phyloP scores from a whole-genome alignment of 208 protist species.

The Leptomonas pyrrhocoris region DNA sequence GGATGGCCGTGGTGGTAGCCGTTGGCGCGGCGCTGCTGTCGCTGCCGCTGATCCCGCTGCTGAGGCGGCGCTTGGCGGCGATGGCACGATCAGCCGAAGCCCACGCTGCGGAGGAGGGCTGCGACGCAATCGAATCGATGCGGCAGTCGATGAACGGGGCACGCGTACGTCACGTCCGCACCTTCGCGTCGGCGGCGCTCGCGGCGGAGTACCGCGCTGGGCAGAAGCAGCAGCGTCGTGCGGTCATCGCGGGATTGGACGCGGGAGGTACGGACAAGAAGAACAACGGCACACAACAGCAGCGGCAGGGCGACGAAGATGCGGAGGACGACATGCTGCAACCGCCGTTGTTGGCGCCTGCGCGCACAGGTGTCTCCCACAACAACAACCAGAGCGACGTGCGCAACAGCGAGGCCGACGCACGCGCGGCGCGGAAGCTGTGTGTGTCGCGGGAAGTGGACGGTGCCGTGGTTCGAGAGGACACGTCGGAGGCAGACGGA shows the following conservation, averaged over 20 bases:
- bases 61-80: slow-evolving; percentile 33
- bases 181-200: slow-evolving; percentile 11
- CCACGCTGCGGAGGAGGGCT: slow-evolving; percentile 31
- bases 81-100: slow-evolving; percentile 26
- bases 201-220: slow-evolving; percentile 12
- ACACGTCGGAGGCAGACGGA: slow-evolving; percentile 12
- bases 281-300: neutral
- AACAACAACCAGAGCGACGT: slow-evolving; percentile 1
- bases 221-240: slow-evolving; percentile 6
- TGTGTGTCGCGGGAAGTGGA: slow-evolving; percentile 18
- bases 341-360: too few species aligned
- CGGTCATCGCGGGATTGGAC: too few species aligned
- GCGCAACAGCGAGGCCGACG: neutral
- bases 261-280: too few species aligned
- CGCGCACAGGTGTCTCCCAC: too few species aligned
- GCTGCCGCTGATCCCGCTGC: slow-evolving; percentile 47
- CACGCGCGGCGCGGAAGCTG: slow-evolving; percentile 16
- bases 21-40: slow-evolving; percentile 38
- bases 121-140: slow-evolving; percentile 39
- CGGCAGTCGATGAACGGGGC: slow-evolving; percentile 31
- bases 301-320: neutral
- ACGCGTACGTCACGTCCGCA: slow-evolving; percentile 13
- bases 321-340: slow-evolving; percentile 6
- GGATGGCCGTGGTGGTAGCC: slow-evolving; percentile 63
- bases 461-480: slow-evolving; percentile 25